Conservation (phyloP, 2,329 filamentous ascomycete genomes). For the Exophiala alcalophila region DNA sequence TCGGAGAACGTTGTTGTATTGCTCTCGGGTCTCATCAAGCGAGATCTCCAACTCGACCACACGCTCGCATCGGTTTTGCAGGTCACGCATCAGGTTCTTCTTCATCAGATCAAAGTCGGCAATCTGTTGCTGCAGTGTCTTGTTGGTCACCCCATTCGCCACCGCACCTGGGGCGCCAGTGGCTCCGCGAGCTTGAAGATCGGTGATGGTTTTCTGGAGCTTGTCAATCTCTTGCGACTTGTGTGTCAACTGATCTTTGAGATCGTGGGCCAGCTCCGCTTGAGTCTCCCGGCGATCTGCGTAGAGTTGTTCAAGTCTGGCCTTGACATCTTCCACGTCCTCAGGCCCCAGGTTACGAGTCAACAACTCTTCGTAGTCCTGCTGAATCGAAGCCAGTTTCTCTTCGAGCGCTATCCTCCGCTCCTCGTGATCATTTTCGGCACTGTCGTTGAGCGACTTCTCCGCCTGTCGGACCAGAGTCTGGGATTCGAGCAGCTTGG, state of each 20-base stretch:
- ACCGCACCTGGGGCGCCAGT: conserved; percentile 45
- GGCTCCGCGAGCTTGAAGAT: conserved; percentile 63
- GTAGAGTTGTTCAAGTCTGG: conserved; percentile 72
- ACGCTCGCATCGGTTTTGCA: conserved; percentile 96
- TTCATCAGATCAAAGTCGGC: conserved; percentile 99
- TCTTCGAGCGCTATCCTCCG: conserved; percentile 72
- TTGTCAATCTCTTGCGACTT: conserved; percentile 79
- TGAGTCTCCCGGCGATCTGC: conserved; percentile 71
- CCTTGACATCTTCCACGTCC: conserved; percentile 82
- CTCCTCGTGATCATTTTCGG: conserved; percentile 61
- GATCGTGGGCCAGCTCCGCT: conserved; percentile 68
- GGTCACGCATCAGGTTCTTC: conserved; percentile 97
- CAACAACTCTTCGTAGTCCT: conserved; percentile 79
- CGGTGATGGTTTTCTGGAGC: conserved; percentile 76
- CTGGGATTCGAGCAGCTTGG: conserved; percentile 82
- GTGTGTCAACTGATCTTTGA: conserved; percentile 71
- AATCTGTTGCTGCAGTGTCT: conserved; percentile 95
- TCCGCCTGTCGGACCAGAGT: conserved; percentile 91
- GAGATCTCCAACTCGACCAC: conserved; percentile 98
- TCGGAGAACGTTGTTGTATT: conserved; percentile 97
- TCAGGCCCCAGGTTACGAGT: conserved; percentile 72
- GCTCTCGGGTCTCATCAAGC: conserved; percentile 92
- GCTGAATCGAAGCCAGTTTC: conserved; percentile 69
- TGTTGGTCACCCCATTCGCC: conserved; percentile 71
- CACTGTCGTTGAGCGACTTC: conserved; percentile 72